phyloP scores from a whole-genome alignment of 176 grass and related monocot genomes.

The sorghum (Sorghum bicolor) region DNA sequence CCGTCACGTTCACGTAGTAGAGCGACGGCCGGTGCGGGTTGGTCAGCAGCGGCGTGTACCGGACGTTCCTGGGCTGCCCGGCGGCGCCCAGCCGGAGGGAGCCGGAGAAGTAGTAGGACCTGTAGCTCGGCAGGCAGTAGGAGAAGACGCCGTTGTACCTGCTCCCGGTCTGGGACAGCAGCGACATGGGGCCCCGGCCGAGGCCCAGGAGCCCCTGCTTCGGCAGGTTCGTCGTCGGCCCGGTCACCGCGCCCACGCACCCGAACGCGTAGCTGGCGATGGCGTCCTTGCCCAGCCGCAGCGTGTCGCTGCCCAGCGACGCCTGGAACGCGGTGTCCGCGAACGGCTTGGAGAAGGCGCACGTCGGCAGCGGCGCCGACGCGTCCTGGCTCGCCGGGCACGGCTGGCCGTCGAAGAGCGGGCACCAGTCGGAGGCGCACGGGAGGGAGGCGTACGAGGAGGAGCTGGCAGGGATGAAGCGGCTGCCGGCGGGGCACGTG shows the following conservation, averaged over 20 bases:
- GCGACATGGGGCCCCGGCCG: constrained; percentile 63
- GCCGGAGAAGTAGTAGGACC: constrained; percentile 92
- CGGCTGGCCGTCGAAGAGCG: constrained; percentile 57
- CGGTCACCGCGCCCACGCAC: constrained; percentile 65
- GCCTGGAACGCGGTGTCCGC: constrained; percentile 77
- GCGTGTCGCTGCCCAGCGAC: constrained; percentile 62
- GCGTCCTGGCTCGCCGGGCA: constrained; percentile 35
- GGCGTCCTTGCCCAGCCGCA: constrained; percentile 55
- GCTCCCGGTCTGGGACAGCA: constrained; percentile 59
- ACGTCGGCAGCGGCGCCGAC: constrained; percentile 32
- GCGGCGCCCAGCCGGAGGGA: constrained; percentile 71
- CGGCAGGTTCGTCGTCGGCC: constrained; percentile 60
- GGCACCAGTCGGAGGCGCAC: constrained; percentile 74
- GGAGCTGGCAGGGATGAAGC: constrained; percentile 72
- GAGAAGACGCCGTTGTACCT: constrained; percentile 83
- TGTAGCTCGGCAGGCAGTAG: constrained; percentile 93
- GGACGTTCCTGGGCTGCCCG: constrained; percentile 52
- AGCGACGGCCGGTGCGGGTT: constrained; percentile 85
- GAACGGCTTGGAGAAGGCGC: constrained; percentile 64
- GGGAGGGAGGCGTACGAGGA: constrained; percentile 64
- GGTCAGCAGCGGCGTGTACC: constrained; percentile 74
- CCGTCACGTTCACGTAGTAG: constrained; percentile 90
- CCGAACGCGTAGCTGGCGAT: constrained; percentile 65
- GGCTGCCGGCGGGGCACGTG: constrained; percentile 54
- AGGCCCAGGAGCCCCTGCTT: constrained; percentile 80